Conservation (phyloP, 768 basidiomycete genomes). For the Infundibulicybe gibba region DNA sequence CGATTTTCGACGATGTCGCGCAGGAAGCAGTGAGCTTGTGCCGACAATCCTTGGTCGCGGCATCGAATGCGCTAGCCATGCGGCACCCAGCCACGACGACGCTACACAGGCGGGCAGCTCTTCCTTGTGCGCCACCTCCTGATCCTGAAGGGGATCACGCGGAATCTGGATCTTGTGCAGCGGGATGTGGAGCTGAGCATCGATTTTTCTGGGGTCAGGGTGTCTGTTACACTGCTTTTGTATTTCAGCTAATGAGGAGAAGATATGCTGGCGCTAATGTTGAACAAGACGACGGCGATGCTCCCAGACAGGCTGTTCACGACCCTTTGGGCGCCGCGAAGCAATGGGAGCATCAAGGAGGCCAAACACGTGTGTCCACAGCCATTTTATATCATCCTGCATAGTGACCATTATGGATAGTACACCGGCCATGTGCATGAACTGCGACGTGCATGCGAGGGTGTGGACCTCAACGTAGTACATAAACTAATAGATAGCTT, state of each 20-base stretch:
- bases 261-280: slow-evolving; percentile 58
- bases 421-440: slow-evolving; percentile 87
- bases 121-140: slow-evolving; percentile 91
- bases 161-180: slow-evolving; percentile 64
- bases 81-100: slow-evolving; percentile 39
- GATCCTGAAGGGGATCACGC: slow-evolving; percentile 86
- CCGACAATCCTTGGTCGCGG: slow-evolving; percentile 73
- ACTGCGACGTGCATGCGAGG: slow-evolving; percentile 82
- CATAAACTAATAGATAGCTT: too few relatives aligned
- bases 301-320: slow-evolving; percentile 70
- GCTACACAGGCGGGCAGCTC: slow-evolving; percentile 73
- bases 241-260: neutral
- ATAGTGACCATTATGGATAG: slow-evolving; percentile 28
- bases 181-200: slow-evolving; percentile 38
- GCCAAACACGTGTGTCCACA: slow-evolving; percentile 59
- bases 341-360: slow-evolving; percentile 61
- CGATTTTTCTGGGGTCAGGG: slow-evolving; percentile 44
- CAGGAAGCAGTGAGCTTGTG: slow-evolving; percentile 88
- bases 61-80: slow-evolving; percentile 58
- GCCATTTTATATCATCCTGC: neutral
- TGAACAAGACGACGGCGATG: slow-evolving; percentile 57
- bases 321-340: slow-evolving; percentile 61
- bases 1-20: slow-evolving; percentile 94
- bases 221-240: neutral
- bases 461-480: too few relatives aligned